These are phyloP conservation scores for Penicillium sp. DNA, from an alignment of 2,329 filamentous ascomycete species.

Conservation along the genomic window DNA sequence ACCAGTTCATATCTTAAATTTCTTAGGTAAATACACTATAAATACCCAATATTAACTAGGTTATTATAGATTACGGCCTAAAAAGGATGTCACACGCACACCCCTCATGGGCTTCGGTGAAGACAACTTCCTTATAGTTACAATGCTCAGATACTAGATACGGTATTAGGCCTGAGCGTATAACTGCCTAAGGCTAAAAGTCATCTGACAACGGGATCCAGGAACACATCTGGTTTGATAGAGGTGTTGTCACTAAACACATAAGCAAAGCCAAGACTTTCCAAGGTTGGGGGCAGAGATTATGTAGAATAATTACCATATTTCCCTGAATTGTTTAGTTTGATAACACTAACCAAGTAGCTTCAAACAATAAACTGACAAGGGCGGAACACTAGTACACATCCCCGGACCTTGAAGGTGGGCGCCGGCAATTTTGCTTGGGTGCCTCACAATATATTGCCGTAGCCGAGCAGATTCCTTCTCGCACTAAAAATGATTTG, in stretches of 20 bases:
- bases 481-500: not conserved
- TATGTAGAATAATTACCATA: too few species aligned
- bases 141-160: not conserved
- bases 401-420: constrained; percentile 16
- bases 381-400: constrained; percentile 4
- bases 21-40: not conserved
- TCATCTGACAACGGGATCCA: constrained; percentile 26
- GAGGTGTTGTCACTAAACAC: not conserved
- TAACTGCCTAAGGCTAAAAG: not conserved
- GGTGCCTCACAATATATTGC: not conserved
- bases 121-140: not conserved
- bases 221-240: constrained; percentile 27
- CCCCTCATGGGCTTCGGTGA: constrained; percentile 2
- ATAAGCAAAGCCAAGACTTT: constrained; percentile 1
- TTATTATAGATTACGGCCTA: constrained; percentile 1
- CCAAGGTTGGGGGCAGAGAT: not conserved
- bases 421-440: constrained; percentile 16
- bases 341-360: not conserved
- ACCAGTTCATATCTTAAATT: not conserved
- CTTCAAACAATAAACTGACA: not conserved
- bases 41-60: not conserved
- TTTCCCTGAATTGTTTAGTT: too few species aligned
- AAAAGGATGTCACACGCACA: constrained; percentile 3
- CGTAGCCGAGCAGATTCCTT: not conserved
- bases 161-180: constrained; percentile 17